Base-by-base conservation (phyloP, 2,329 filamentous ascomycete species). In the Boeremia lycopersici region DNA sequence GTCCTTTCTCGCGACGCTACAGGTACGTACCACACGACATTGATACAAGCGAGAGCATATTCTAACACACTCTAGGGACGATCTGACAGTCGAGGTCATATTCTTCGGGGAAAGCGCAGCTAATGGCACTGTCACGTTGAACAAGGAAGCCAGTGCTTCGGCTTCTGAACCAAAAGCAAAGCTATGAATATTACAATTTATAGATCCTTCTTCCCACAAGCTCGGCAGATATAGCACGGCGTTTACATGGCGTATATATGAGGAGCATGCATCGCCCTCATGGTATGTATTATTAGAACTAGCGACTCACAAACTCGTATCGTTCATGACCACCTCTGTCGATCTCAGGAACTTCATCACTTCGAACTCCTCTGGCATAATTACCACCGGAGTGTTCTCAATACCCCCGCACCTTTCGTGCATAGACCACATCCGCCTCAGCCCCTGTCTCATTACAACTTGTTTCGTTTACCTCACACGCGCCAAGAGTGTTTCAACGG, bases 71-170 rank as follows among this genome's bases (percentile, higher is more conserved):
- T 42, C 71, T 42, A 93, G 91, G 64, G 95, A 99, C 72, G 95
- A 99, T 73, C 79, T 99, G 60, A 99, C 95, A 0, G 93, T 99
- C 13, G 91, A 99, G 75, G 95, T 99, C 57, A 96, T 99, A 70
- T 99, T 99, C 83, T 99, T 99, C 68, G 95, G 95, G 56, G 86
- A 96, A 64, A 86, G 88, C 31, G 71, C 87, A 48, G 87, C 87
- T 72, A 89, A 84, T 28, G 92, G 93, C 31, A 88, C 89, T 60
- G 89, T 98, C 5, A 84, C 88, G 5, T 75, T 96, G 53, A 99
- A 98, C 76, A 81, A 88, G 61, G 93, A 97, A 69, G 95, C 95
- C 1, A 96, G 88, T 56, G 90, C 89, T 34, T 74, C 80, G 2
- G 77, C 78, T 45, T 74, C 77, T 13, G 75, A 75, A 15, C 64